A percentile compares a stretch with the other conserved stretches of the same genome.
Conservation (phyloP, 208 protist species). For the Wallacemonas collosoma region DNA sequence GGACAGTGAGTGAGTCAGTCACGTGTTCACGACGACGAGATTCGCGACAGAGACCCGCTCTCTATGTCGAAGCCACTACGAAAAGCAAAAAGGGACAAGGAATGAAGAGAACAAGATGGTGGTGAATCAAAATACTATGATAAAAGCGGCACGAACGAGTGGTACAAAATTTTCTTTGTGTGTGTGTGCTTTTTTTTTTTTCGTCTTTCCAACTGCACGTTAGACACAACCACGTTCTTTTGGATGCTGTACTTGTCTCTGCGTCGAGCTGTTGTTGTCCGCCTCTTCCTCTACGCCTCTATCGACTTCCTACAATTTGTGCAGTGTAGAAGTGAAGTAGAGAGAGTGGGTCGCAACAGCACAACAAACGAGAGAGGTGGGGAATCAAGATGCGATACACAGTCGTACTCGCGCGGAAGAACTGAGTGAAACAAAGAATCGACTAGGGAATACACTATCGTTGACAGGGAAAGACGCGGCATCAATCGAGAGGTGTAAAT, state of each 20-base stretch:
- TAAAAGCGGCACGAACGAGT: neutral
- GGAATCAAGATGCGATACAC: neutral
- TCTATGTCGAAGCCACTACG: neutral
- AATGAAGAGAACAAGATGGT: neutral
- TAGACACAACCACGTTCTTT: too few species aligned
- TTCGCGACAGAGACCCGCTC: too few species aligned
- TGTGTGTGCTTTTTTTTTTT: neutral
- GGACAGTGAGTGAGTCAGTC: conserved; percentile 1
- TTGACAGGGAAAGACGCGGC: neutral
- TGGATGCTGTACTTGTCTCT: too few species aligned
- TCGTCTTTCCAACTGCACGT: neutral
- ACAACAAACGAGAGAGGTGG: conserved; percentile 4
- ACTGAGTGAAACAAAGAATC: conserved; percentile 3
- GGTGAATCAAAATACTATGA: conserved; percentile 1
- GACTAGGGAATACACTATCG: neutral
- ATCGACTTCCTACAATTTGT: too few species aligned
- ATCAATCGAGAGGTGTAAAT: too few species aligned
- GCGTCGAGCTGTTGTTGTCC: too few species aligned
- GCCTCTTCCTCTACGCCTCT: too few species aligned
- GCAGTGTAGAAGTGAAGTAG: too few species aligned
- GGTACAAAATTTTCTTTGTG: neutral
- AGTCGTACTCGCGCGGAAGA: neutral
- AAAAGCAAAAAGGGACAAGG: conserved; percentile 10
- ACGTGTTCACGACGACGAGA: neutral
- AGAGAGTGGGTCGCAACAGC: too few species aligned